These are phyloP conservation scores for Gracilaria domingensis DNA, from an alignment of 23 red algal species.

Conservation along the genomic window DNA sequence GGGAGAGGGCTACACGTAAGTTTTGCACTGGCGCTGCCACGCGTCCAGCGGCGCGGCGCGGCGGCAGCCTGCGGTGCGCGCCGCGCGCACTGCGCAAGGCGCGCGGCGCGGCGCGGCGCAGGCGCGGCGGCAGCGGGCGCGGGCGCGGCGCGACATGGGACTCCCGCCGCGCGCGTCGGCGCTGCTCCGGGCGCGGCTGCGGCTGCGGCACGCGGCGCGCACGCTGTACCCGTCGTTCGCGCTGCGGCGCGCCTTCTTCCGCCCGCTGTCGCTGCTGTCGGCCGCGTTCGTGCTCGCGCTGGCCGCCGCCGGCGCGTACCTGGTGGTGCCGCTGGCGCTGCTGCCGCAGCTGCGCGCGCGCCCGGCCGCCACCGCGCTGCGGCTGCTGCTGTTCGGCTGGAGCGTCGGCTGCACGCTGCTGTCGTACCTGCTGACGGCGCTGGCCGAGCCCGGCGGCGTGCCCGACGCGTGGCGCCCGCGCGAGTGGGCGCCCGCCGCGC, in stretches of 20 bases:
- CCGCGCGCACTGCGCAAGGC: too few relatives aligned
- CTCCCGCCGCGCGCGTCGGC: background rate
- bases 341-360: conserved; percentile 11
- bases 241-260: background rate
- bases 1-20: too few relatives aligned
- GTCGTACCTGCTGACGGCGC: conserved; percentile 59
- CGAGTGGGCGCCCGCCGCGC: conserved; percentile 5
- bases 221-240: conserved; percentile 12
- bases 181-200: background rate
- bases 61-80: too few relatives aligned
- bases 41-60: too few relatives aligned
- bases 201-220: background rate
- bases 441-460: conserved; percentile 44
- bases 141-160: background rate
- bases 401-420: conserved; percentile 40
- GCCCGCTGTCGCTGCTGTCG: conserved; percentile 47
- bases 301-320: conserved; percentile 6
- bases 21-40: too few relatives aligned
- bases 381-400: conserved; percentile 23
- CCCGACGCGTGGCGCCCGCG: conserved; percentile 44
- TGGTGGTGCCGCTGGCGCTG: conserved; percentile 45
- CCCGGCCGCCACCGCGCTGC: background rate
- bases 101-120: too few relatives aligned
- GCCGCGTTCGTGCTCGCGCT: conserved; percentile 31
- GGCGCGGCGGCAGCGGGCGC: too few relatives aligned